Evolutionary conservation across 129 eudicot genomes (phyloP), one percentile per base, ranked within the genome.

Genomic region (Calendula officinalis): DNA sequence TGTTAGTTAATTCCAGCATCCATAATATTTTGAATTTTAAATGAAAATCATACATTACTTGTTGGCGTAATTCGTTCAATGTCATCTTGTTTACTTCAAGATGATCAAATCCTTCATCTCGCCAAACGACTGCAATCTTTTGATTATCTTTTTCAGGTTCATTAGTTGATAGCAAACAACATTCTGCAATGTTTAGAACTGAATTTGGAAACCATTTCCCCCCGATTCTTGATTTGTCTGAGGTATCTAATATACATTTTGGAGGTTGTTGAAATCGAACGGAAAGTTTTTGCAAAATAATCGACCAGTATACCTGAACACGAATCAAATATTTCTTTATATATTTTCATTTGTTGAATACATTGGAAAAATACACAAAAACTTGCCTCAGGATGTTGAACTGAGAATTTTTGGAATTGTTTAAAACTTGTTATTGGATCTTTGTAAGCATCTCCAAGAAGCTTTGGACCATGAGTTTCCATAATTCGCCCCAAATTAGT

Each of bases 181-280:
- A 88, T 54, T 94, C 96, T 0, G 99, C 88, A 50, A 88, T 83
- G 82, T 94, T 94, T 41, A 88, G 44, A 60, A 86, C 78, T 2
- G 97, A 75, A 52, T 91, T 92, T 40, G 95, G 96, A 70, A 94
- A 76, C 99, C 97, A 94, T 8, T 85, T 81, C 61, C 95, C 99
- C 0, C 89, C 82, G 3, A 6, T 84, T 66, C 79, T 88, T 55
- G 85, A 77, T 46, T 68, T 76, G 76, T 85, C 81, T 0, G 92
- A 83, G 17, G 86, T 71, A 34, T 94, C 97, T 27, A 94, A 66
- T 69, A 94, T 79, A 63, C 89, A 81, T 69, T 62, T 85, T 30
- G 99, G 99, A 5, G 76, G 71, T 60, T 77, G 58, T 9, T 67
- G 76, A 71, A 83, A 94, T 38, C 64, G 78, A 55, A 94, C 14